Conservation (phyloP, 2,329 filamentous ascomycete genomes). For the Helminthosporium solani region DNA sequence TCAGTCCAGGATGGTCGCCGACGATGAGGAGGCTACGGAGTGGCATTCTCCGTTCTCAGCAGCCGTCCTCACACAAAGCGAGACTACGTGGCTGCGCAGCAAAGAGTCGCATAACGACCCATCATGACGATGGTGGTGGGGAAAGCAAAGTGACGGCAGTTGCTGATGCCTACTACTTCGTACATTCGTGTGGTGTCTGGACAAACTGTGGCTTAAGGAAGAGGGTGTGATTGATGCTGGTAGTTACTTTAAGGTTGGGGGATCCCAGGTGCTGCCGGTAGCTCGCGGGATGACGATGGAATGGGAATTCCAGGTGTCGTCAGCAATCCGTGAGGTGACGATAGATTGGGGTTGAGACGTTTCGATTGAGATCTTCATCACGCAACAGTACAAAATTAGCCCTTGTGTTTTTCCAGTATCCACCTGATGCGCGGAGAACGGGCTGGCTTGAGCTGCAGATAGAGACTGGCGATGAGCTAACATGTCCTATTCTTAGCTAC, state of each 20-base stretch:
- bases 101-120: background rate
- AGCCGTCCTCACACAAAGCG: too few species aligned
- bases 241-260: background rate
- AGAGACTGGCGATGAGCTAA: too few species aligned
- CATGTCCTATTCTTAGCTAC: constrained; percentile 2
- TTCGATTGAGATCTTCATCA: too few species aligned
- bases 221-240: background rate
- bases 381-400: too few species aligned
- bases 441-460: too few species aligned
- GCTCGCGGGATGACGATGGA: too few species aligned
- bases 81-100: background rate
- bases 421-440: too few species aligned
- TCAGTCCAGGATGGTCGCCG: background rate
- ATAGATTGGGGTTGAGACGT: background rate
- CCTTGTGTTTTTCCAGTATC: too few species aligned
- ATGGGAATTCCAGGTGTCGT: too few species aligned
- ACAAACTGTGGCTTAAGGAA: background rate
- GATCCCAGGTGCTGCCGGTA: too few species aligned
- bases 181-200: background rate
- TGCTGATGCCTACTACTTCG: background rate
- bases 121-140: background rate
- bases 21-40: constrained; percentile 5
- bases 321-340: too few species aligned
- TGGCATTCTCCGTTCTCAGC: constrained; percentile 3
- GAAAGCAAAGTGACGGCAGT: background rate